Percentiles rank a stretch among this genome's conserved stretches.
These are phyloP conservation scores for Linnemannia zychae DNA, from an alignment of 192 early-diverging fungal species.

Conservation along the genomic window DNA sequence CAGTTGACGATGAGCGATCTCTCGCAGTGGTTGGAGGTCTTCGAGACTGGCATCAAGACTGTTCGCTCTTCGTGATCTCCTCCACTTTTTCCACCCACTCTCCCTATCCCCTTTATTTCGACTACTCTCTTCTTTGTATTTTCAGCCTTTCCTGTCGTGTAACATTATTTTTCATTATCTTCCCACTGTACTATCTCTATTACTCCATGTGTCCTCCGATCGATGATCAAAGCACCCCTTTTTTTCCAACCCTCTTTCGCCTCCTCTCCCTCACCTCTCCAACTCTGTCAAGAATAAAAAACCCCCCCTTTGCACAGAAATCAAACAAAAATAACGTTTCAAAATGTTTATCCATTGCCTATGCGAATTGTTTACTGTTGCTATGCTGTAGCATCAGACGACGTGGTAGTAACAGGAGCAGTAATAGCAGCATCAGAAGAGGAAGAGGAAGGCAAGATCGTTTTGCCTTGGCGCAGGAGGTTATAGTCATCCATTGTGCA, in stretches of 20 bases:
- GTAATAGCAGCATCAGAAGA: background rate
- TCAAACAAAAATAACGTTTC: background rate
- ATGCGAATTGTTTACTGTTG: background rate
- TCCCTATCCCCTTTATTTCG: background rate
- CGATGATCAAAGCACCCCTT: background rate
- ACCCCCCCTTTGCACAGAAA: background rate
- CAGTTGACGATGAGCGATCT: constrained; percentile 56
- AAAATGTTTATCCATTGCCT: background rate
- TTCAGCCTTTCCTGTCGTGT: background rate
- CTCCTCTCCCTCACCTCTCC: background rate
- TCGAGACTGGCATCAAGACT: constrained; percentile 58
- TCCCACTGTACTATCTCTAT: background rate
- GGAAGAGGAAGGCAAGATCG: background rate
- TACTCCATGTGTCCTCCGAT: background rate
- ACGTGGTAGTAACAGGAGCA: background rate
- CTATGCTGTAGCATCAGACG: background rate
- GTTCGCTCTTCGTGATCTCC: constrained; percentile 21
- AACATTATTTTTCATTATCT: background rate
- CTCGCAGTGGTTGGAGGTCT: constrained; percentile 59
- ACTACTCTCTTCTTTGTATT: background rate
- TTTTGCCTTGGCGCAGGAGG: background rate
- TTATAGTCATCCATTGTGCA: constrained; percentile 37
- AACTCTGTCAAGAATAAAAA: constrained; percentile 3
- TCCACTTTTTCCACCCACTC: no score
- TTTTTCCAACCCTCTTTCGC: background rate